phyloP scores from a whole-genome alignment of 2,329 filamentous ascomycete species.

The Sarocladiaceae sp. region DNA sequence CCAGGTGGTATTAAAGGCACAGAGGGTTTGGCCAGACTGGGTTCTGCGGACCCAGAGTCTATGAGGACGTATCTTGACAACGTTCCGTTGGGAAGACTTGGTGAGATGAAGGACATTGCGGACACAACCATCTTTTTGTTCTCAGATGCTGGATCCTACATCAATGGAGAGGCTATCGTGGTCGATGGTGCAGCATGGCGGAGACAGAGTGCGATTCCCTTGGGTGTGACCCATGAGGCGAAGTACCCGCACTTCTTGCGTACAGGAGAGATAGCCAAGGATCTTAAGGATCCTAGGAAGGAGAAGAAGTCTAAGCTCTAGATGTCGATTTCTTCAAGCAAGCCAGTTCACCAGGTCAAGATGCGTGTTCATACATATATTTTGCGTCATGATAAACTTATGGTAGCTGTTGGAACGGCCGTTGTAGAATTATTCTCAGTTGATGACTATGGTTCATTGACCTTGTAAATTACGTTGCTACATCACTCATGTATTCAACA shows the following conservation, averaged over 20 bases:
- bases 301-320: constrained; percentile 36
- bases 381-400: too few relatives aligned
- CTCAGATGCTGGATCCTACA: constrained; percentile 77
- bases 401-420: too few relatives aligned
- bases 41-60: constrained; percentile 33
- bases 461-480: too few relatives aligned
- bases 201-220: constrained; percentile 38
- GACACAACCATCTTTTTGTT: constrained; percentile 91
- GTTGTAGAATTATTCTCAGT: too few relatives aligned
- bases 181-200: constrained; percentile 63
- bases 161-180: constrained; percentile 79
- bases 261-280: constrained; percentile 27
- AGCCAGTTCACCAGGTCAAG: not conserved
- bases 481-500: too few relatives aligned
- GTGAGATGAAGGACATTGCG: constrained; percentile 80
- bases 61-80: constrained; percentile 29
- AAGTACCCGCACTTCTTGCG: constrained; percentile 49
- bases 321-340: constrained; percentile 1
- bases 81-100: constrained; percentile 73
- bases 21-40: constrained; percentile 69
- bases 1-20: constrained; percentile 84
- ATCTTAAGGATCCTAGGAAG: constrained; percentile 30
- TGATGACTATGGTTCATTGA: too few relatives aligned
- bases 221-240: constrained; percentile 45
- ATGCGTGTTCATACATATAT: too few relatives aligned